phyloP scores from a whole-genome alignment of 2,329 filamentous ascomycete species.

The Orbilia brochopaga region DNA sequence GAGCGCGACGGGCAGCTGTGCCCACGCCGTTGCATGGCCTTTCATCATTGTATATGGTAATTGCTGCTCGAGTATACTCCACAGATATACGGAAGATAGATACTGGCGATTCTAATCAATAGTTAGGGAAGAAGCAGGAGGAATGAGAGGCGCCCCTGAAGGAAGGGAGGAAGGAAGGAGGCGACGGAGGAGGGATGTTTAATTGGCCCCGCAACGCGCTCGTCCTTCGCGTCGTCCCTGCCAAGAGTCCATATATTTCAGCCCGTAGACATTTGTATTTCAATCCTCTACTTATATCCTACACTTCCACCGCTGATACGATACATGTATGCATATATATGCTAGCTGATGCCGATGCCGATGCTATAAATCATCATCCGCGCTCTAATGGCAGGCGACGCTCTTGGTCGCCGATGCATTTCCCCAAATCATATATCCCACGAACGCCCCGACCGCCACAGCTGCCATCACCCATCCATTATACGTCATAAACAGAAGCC shows the following conservation, averaged over 20 bases:
- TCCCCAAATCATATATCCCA: slow-evolving; percentile 81
- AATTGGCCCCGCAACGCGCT: slow-evolving; percentile 25
- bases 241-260: slow-evolving; percentile 39
- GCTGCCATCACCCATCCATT: slow-evolving; percentile 97
- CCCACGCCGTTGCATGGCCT: slow-evolving; percentile 68
- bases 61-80: slow-evolving; percentile 2
- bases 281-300: too few relatives aligned
- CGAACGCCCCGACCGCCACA: slow-evolving; percentile 83
- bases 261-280: background rate
- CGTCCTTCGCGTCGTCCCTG: slow-evolving; percentile 32
- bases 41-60: slow-evolving; percentile 24
- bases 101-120: background rate
- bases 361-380: background rate
- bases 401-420: slow-evolving; percentile 76
- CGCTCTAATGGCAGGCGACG: slow-evolving; percentile 84
- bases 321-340: too few relatives aligned
- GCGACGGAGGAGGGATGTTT: slow-evolving; percentile 6
- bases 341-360: slow-evolving; percentile 7
- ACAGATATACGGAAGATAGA: background rate
- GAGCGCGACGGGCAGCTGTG: slow-evolving; percentile 79
- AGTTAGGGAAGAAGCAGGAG: background rate
- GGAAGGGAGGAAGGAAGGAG: background rate
- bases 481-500: slow-evolving; percentile 99
- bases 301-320: too few relatives aligned
- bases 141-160: background rate